Base-by-base conservation (phyloP, 768 basidiomycete genomes). In the Suillus bovinus region DNA sequence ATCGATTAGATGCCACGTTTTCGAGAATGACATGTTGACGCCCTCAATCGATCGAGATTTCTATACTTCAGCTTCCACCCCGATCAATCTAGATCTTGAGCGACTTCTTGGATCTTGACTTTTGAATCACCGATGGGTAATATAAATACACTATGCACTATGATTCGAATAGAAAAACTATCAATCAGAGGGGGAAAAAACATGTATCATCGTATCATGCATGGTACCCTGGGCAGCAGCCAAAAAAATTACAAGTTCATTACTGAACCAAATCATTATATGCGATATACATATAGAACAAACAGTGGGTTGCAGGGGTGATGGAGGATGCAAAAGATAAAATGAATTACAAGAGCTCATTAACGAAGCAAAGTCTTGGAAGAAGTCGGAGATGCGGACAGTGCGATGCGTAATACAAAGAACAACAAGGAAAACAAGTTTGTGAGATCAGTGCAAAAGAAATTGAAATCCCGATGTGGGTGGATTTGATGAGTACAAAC, bases 1-100 rank as follows among this genome's bases (percentile, higher is more conserved):
- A 55, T 55, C 54, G 36, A 55, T 55, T 38, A 55, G 54, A 55
- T 55, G 54, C 14, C 54, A 55, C 54, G 54, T 55, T 55, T 24
- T 38, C 54, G 36, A 38, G 36, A 34, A 54, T 33, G 50, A 31
- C 52, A 33, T n/a, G 50, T 27, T 27, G 16, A 29, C 47, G 14
- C 16, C 27, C 16, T 14, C 5, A 54, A 54, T 54, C 54, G 36
- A 55, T 55, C 54, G 34, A 55, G 54, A 55, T 55, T 34, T 38
- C 17, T 49, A 16, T 13, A 24, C 44, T 46, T 44, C 42, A 33
- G 33, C 47, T 27, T 49, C 27, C 27, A 10, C 47, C 47, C 47
- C 47, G 47, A 49, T 49, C 47, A 49, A 49, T 49, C 47, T 49
- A 49, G 47, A 49, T 49, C 27, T 16, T 4, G 0, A 22, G 42